Conservation (phyloP, 2,329 filamentous ascomycete species). For the Neobulgaria alba region DNA sequence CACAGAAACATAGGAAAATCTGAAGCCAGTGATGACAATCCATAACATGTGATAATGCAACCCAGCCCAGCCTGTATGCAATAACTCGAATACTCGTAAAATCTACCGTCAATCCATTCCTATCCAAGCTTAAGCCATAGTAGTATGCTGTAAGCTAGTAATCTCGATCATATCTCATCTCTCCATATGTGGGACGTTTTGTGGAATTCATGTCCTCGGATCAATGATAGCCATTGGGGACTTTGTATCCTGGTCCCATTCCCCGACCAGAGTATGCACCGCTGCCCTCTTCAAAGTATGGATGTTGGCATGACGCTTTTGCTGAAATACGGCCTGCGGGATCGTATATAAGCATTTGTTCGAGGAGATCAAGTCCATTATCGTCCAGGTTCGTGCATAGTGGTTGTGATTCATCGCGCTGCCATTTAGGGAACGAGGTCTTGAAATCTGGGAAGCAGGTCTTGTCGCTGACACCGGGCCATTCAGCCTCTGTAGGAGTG, state of each 20-base stretch:
- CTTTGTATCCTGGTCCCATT: conserved; percentile 24
- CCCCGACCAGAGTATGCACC: conserved; percentile 29
- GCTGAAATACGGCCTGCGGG: conserved; percentile 80
- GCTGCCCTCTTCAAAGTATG: conserved; percentile 57
- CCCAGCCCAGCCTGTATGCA: neutral
- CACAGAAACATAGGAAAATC: neutral
- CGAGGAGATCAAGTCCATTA: conserved; percentile 57
- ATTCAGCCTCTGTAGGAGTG: conserved; percentile 71
- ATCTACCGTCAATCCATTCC: conserved; percentile 3
- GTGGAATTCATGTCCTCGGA: neutral
- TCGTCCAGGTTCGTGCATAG: conserved; percentile 69
- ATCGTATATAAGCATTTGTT: conserved; percentile 74
- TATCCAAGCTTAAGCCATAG: conserved; percentile 20
- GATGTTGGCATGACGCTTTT: conserved; percentile 77
- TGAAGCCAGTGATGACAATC: conserved; percentile 3
- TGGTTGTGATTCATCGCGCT: conserved; percentile 54
- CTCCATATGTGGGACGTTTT: conserved; percentile 7
- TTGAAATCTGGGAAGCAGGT: conserved; percentile 96
- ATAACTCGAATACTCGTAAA: neutral
- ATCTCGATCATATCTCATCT: conserved; percentile 9
- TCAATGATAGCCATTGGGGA: conserved; percentile 25
- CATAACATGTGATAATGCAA: conserved; percentile 2
- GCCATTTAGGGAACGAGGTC: conserved; percentile 85
- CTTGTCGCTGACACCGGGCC: conserved; percentile 63
- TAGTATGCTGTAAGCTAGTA: conserved; percentile 18